Evolutionary conservation across 257 asterid species (phyloP).

Genomic region (Nicotiana tomentosiformis): DNA sequence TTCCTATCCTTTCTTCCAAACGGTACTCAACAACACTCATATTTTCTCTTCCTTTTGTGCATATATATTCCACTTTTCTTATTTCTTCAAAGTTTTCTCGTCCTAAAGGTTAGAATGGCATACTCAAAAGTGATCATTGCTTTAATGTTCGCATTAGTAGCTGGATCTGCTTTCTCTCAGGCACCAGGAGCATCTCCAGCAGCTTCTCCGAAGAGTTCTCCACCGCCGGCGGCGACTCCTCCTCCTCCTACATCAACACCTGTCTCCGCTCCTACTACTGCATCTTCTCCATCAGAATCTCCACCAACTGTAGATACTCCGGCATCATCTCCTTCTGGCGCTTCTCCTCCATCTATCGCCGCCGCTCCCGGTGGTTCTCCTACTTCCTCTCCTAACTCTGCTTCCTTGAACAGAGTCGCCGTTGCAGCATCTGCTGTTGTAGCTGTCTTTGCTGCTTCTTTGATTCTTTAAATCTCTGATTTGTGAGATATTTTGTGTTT

Average conservation of each 20-base stretch:
- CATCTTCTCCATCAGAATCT: slow-evolving; percentile 15
- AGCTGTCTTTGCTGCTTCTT: slow-evolving; percentile 33
- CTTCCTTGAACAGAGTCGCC: slow-evolving; percentile 34
- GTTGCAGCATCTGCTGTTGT: slow-evolving; percentile 44
- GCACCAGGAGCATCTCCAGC: slow-evolving; percentile 44
- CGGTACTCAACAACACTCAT: background rate
- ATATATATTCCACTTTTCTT: background rate
- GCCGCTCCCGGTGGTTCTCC: slow-evolving; percentile 31
- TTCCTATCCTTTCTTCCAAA: background rate
- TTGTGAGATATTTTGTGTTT: background rate
- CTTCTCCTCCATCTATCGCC: slow-evolving; percentile 26
- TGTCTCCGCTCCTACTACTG: background rate
- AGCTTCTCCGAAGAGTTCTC: slow-evolving; percentile 29
- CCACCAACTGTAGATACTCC: slow-evolving; percentile 30
- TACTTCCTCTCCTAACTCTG: slow-evolving; percentile 22
- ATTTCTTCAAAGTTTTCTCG: too few species aligned
- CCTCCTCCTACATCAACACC: slow-evolving; percentile 10
- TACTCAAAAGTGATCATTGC: slow-evolving; percentile 11
- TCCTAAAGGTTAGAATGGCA: slow-evolving; percentile 19
- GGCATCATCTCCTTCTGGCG: slow-evolving; percentile 15
- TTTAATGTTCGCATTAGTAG: slow-evolving; percentile 27
- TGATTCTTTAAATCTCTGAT: slow-evolving; percentile 28
- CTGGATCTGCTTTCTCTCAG: slow-evolving; percentile 36
- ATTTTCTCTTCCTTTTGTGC: background rate
- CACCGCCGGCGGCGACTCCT: background rate